Percentiles rank a stretch among this genome's conserved stretches.
phyloP scores from a whole-genome alignment of 495 filamentous ascomycete species.

The Xylaria venustula region DNA sequence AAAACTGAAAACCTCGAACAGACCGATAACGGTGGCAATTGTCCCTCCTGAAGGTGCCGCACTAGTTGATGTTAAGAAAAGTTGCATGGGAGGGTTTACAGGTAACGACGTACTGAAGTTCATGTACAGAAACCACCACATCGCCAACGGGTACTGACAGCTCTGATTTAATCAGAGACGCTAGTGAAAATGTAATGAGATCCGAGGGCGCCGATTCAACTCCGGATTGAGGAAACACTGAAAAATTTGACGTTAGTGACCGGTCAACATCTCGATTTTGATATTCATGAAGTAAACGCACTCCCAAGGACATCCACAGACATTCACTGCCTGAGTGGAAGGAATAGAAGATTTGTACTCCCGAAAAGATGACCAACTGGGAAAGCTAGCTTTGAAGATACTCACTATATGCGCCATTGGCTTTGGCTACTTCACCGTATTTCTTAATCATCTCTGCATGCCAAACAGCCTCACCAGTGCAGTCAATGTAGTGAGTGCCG shows the following conservation, averaged over 20 bases:
- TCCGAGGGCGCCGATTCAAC: slow-evolving; percentile 86
- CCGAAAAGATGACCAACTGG: background rate
- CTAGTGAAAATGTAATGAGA: slow-evolving; percentile 69
- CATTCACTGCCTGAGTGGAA: no score
- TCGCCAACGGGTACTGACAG: slow-evolving; percentile 54
- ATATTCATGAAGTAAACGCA: no score
- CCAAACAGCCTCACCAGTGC: slow-evolving; percentile 85
- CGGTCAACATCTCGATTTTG: background rate
- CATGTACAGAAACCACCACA: slow-evolving; percentile 61
- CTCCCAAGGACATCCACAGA: no score
- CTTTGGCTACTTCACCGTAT: slow-evolving; percentile 72
- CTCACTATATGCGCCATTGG: slow-evolving; percentile 65
- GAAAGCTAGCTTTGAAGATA: background rate
- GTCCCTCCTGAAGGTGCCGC: slow-evolving; percentile 74
- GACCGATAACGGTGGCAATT: slow-evolving; percentile 58
- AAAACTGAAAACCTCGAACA: slow-evolving; percentile 62
- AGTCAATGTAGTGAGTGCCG: slow-evolving; percentile 91
- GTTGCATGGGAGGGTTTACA: background rate
- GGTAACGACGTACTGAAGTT: slow-evolving; percentile 50
- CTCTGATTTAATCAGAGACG: slow-evolving; percentile 60
- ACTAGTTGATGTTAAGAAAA: slow-evolving; percentile 17
- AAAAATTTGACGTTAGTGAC: background rate
- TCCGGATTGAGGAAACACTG: slow-evolving; percentile 76
- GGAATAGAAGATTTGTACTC: background rate
- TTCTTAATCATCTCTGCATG: slow-evolving; percentile 74